These are phyloP conservation scores for Phytophthora pistaciae DNA, from an alignment of 352 stramenopile genomes.

Conservation along the genomic window DNA sequence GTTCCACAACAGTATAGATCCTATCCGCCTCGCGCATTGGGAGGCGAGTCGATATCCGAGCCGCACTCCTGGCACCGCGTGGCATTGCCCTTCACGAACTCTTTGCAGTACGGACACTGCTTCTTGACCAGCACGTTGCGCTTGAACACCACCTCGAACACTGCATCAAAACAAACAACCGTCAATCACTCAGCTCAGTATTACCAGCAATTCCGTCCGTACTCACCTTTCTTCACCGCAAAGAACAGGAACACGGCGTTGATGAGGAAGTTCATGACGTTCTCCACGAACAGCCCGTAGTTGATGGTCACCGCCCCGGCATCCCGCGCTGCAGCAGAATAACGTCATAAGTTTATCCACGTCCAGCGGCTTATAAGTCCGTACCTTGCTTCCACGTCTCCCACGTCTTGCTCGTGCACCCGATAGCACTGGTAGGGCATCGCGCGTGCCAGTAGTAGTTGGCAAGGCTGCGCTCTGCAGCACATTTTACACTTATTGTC, in stretches of 20 bases:
- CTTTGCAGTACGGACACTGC: constrained; percentile 67
- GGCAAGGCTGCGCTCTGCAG: constrained; percentile 52
- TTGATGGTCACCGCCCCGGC: constrained; percentile 64
- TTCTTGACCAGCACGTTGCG: constrained; percentile 63
- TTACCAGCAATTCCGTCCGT: too few species aligned
- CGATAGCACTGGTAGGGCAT: constrained; percentile 34
- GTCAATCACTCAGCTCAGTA: too few species aligned
- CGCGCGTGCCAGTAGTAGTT: constrained; percentile 60
- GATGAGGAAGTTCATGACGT: constrained; percentile 73
- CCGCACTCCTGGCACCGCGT: constrained; percentile 32
- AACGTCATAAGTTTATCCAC: background rate
- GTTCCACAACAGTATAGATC: too few species aligned
- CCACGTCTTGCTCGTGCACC: constrained; percentile 54
- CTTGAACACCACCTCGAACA: constrained; percentile 67
- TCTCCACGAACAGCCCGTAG: constrained; percentile 64
- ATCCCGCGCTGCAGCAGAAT: constrained; percentile 39
- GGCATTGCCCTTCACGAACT: constrained; percentile 64
- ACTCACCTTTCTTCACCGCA: constrained; percentile 66
- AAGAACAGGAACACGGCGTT: constrained; percentile 72
- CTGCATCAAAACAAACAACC: constrained; percentile 13
- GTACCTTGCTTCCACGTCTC: constrained; percentile 62
- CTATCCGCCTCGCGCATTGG: background rate
- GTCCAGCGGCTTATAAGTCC: too few species aligned
- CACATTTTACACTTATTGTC: too few species aligned
- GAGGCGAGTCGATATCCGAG: constrained; percentile 10